phyloP scores from a whole-genome alignment of 148 eudicot species.

The Polygonum maritimum region DNA sequence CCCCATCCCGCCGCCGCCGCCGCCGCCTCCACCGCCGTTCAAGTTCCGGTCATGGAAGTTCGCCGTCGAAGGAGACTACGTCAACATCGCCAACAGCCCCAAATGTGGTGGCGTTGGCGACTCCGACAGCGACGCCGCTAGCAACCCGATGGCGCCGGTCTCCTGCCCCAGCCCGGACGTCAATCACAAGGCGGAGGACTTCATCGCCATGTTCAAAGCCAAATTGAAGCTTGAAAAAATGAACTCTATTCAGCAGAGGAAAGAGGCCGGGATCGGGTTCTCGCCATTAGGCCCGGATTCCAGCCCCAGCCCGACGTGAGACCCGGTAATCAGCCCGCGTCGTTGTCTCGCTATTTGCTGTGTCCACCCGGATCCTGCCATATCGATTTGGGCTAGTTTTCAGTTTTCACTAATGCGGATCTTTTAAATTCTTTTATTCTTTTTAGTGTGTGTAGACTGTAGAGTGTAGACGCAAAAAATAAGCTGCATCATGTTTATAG shows the following conservation, averaged over 20 bases:
- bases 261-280: slow-evolving; percentile 26
- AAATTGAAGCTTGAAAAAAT: slow-evolving; percentile 70
- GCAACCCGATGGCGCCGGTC: slow-evolving; percentile 12
- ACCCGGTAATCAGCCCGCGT: not conserved
- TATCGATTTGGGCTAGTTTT: too few species aligned
- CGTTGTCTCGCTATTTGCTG: too few species aligned
- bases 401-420: too few species aligned
- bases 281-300: slow-evolving; percentile 49
- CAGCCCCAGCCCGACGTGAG: slow-evolving; percentile 14
- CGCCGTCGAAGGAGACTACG: slow-evolving; percentile 5
- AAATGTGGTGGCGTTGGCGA: slow-evolving; percentile 5
- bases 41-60: slow-evolving; percentile 8
- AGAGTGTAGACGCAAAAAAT: too few species aligned
- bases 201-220: slow-evolving; percentile 74
- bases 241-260: slow-evolving; percentile 37
- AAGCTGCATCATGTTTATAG: too few species aligned
- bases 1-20: slow-evolving; percentile 39
- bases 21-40: slow-evolving; percentile 72
- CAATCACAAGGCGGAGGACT: slow-evolving; percentile 74
- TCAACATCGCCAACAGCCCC: slow-evolving; percentile 12
- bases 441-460: too few species aligned
- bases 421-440: too few species aligned
- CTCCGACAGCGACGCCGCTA: slow-evolving; percentile 7
- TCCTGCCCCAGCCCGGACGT: slow-evolving; percentile 88
- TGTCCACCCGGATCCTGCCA: too few species aligned